Evolutionary conservation across 805 yeast genomes (phyloP).

Genomic region (Starmerella asiatica): DNA sequence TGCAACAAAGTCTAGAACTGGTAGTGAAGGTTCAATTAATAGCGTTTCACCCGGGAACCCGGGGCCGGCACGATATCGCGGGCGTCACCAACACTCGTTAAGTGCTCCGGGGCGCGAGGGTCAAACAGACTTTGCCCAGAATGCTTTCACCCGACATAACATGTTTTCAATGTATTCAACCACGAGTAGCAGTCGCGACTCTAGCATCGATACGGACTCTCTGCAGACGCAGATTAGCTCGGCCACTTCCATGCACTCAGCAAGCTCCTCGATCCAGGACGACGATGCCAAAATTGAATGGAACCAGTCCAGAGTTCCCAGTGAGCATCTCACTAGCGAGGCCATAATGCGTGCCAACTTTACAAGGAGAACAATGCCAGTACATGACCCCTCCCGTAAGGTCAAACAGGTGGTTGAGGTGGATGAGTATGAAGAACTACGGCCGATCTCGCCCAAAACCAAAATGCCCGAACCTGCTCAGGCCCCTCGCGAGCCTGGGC

Average conservation of each 20-base stretch:
- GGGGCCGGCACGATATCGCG: conserved; percentile 7
- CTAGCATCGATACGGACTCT: conserved; percentile 14
- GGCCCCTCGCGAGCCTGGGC: no score
- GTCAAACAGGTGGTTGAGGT: no score
- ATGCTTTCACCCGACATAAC: neutral
- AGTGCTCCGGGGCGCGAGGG: conserved; percentile 5
- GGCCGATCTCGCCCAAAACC: no score
- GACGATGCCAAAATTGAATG: conserved; percentile 1
- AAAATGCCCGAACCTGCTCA: no score
- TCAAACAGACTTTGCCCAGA: neutral
- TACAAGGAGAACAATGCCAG: no score
- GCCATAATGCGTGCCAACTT: neutral
- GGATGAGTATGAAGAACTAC: no score
- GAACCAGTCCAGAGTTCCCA: neutral
- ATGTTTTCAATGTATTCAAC: neutral
- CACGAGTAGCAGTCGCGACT: conserved; percentile 13
- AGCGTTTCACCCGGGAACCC: no score
- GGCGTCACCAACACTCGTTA: conserved; percentile 4
- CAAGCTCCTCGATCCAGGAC: conserved; percentile 3
- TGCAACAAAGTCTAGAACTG: no score
- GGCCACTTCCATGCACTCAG: conserved; percentile 11
- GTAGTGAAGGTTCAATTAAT: no score
- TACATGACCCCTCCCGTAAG: no score
- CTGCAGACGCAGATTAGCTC: conserved; percentile 7
- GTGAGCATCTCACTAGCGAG: neutral